Evolutionary conservation across 805 yeast species (phyloP).

Genomic region (Ogataea angusta): DNA sequence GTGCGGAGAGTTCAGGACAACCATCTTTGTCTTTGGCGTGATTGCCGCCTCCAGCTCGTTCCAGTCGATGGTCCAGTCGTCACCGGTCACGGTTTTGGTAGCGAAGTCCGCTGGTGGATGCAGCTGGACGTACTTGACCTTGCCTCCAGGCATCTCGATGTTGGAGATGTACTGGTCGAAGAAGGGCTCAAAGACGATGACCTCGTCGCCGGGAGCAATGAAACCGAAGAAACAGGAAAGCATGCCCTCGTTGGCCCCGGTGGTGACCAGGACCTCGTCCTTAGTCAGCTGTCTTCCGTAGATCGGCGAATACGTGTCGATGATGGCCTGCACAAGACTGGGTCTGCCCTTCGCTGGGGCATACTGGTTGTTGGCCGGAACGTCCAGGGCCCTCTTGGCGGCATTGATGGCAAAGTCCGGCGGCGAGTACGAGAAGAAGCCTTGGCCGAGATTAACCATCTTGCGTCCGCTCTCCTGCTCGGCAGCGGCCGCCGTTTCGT

Average conservation of each 20-base stretch:
- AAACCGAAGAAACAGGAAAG: conserved; percentile 81
- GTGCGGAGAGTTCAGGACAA: conserved; percentile 91
- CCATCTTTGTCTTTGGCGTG: conserved; percentile 72
- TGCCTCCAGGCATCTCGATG: conserved; percentile 91
- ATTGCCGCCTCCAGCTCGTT: conserved; percentile 71
- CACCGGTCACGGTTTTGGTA: conserved; percentile 62
- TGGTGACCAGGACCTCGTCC: conserved; percentile 72
- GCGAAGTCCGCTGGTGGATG: conserved; percentile 77
- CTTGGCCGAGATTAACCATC: conserved; percentile 90
- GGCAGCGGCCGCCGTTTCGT: conserved; percentile 90
- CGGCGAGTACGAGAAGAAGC: conserved; percentile 94
- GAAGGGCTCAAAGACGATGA: conserved; percentile 92
- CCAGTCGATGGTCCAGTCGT: conserved; percentile 86
- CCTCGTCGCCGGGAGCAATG: conserved; percentile 87
- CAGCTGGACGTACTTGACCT: conserved; percentile 80
- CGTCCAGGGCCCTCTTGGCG: conserved; percentile 69
- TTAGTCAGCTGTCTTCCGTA: conserved; percentile 56
- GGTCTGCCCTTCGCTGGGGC: conserved; percentile 90
- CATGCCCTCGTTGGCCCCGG: conserved; percentile 98
- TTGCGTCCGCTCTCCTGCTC: conserved; percentile 67
- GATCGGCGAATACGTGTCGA: conserved; percentile 66
- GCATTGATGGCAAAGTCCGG: conserved; percentile 90
- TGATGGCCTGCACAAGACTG: conserved; percentile 63
- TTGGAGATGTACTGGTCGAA: conserved; percentile 96
- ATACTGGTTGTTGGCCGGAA: conserved; percentile 82